These are phyloP conservation scores for Saturnispora ahearnii DNA, from an alignment of 805 yeast genomes.

Conservation along the genomic window DNA sequence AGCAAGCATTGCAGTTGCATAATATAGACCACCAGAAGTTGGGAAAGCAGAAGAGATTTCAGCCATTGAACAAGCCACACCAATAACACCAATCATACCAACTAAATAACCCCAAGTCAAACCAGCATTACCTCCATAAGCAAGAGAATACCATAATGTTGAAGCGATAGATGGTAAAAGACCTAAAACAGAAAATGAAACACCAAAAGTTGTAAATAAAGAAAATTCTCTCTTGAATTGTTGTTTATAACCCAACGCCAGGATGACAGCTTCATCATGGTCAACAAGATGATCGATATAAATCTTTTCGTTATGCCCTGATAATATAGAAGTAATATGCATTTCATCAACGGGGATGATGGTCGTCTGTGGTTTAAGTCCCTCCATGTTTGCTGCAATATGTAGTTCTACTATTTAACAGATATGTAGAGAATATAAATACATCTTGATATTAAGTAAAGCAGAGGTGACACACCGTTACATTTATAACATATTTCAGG, in stretches of 20 bases:
- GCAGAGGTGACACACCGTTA: not conserved
- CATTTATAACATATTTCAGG: too few relatives aligned
- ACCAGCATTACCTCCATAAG: slow-evolving; percentile 55
- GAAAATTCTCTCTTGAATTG: slow-evolving; percentile 58
- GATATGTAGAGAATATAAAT: too few relatives aligned
- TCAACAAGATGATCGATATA: slow-evolving; percentile 40
- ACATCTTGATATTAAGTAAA: not conserved
- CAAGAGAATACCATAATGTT: slow-evolving; percentile 49
- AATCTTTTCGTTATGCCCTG: slow-evolving; percentile 19
- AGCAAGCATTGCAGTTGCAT: slow-evolving; percentile 55
- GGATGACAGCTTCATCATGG: slow-evolving; percentile 43
- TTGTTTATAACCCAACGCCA: slow-evolving; percentile 55
- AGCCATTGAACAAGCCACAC: slow-evolving; percentile 55
- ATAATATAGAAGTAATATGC: slow-evolving; percentile 18
- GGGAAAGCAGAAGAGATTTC: slow-evolving; percentile 61
- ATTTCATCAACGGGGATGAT: slow-evolving; percentile 22
- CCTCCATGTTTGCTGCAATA: not conserved
- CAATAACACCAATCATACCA: slow-evolving; percentile 45
- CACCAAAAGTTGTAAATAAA: slow-evolving; percentile 47
- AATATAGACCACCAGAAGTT: slow-evolving; percentile 60
- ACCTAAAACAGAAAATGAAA: slow-evolving; percentile 57
- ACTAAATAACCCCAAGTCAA: slow-evolving; percentile 55
- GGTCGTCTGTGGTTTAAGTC: slow-evolving; percentile 16
- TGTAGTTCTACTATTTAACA: too few relatives aligned
- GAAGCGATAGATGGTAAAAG: slow-evolving; percentile 60